Evolutionary conservation across 139 green algal species (phyloP).

Genomic region (Pseudopediastrum boryanum): DNA sequence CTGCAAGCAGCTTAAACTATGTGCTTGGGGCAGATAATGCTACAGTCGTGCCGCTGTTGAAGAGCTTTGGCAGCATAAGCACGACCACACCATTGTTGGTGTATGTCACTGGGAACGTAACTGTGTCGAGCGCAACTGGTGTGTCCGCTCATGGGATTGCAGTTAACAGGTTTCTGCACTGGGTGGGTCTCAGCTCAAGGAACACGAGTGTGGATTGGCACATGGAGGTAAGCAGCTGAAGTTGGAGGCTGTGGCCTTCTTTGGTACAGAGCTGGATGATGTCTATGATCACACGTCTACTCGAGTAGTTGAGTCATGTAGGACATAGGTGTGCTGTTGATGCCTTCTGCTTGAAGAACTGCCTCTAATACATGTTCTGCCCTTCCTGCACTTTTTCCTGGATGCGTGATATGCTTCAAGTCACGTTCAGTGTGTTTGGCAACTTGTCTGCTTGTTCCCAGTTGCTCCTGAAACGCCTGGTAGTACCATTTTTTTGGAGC

Average conservation of each 20-base stretch:
- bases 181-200: background rate
- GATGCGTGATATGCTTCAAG: too few relatives aligned
- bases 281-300: background rate
- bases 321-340: too few relatives aligned
- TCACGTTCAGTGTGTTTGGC: too few relatives aligned
- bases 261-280: background rate
- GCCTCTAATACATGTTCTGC: too few relatives aligned
- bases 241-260: too few relatives aligned
- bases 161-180: background rate
- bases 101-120: slow-evolving; percentile 20
- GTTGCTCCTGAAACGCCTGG: too few relatives aligned
- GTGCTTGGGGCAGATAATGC: slow-evolving; percentile 18
- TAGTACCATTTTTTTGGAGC: too few relatives aligned
- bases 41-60: slow-evolving; percentile 9
- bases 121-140: slow-evolving; percentile 6
- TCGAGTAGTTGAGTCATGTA: too few relatives aligned
- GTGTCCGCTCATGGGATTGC: background rate
- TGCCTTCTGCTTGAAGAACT: too few relatives aligned
- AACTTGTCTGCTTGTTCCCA: too few relatives aligned
- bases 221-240: slow-evolving; percentile 9
- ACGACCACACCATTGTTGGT: background rate
- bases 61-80: background rate
- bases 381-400: too few relatives aligned
- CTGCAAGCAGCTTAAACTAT: slow-evolving; percentile 6
- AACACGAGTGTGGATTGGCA: slow-evolving; percentile 10